Evolutionary conservation across 75 land plant genomes (phyloP), one percentile per base, ranked within the genome.

Genomic region (Cunninghamia lanceolata): DNA sequence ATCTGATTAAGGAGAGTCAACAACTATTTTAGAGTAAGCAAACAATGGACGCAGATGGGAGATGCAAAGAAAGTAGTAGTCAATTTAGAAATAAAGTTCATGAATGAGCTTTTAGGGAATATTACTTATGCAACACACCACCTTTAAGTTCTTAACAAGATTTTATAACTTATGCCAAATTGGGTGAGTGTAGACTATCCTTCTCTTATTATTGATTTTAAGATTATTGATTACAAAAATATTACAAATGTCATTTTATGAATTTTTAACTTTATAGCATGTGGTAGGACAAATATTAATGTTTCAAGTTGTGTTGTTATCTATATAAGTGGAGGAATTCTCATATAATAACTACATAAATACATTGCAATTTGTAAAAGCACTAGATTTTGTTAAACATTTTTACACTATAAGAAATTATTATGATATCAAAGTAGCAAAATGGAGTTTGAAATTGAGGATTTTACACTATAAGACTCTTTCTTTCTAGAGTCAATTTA

Each of bases 71-170:
- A 85, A 77, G 90, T 43, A 19, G 88, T 86, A 32, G 93, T 97
- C 56, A 86, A 93, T 45, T 94, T 93, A 77, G 99, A 97, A 88
- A 86, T 97, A 84, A 87, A 89, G 66, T 93, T 94, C 73, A 82
- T 97, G 92, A 93, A 90, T 80, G 43, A 83, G 84, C 94, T 97
- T 42, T 98, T 98, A 76, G 53, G 91, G 9, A 86, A 88, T 54
- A 96, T 96, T 89, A 86, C 87, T 73, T 97, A 97, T 86, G 97
- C 93, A 4, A 86, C 89, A 28, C 99, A 97, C 85, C 93, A 96
- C 45, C 87, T 93, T 77, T 88, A 91, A 0, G 98, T 97, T 54
- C 92, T 97, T 15, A 92, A 91, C 91, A 97, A 97, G 86, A 83
- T 93, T 82, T 89, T 94, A 42, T 93, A 97, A 59, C 95, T 97